Evolutionary conservation across 148 eudicot species (phyloP).

Genomic region (Agrostemma githago): DNA sequence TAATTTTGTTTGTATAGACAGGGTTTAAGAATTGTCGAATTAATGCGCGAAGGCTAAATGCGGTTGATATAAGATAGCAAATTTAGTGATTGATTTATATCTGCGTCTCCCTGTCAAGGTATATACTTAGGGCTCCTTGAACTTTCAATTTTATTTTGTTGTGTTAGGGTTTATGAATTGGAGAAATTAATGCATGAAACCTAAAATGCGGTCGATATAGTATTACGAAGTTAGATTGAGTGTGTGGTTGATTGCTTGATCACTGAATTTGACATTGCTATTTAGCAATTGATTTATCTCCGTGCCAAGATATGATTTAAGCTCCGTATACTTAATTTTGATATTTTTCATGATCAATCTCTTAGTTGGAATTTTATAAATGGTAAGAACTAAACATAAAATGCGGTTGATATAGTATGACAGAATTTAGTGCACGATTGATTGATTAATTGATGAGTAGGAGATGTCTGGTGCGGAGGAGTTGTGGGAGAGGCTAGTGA

Average conservation of each 20-base stretch:
- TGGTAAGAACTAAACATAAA: neutral
- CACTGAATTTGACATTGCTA: no score
- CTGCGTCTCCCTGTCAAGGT: no score
- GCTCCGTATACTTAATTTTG: neutral
- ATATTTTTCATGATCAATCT: neutral
- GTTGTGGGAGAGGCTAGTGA: slow-evolving; percentile 92
- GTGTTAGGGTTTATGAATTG: no score
- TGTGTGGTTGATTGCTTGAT: no score
- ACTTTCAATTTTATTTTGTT: no score
- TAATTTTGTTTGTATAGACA: neutral
- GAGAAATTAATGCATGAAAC: neutral
- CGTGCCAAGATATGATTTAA: no score
- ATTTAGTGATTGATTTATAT: no score
- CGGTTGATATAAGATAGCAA: no score
- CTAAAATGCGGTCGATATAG: neutral
- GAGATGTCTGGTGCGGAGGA: slow-evolving; percentile 90
- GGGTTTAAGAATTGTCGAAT: neutral
- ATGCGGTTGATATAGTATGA: neutral
- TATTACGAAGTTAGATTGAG: no score
- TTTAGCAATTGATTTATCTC: no score
- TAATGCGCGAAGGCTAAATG: no score
- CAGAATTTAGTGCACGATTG: neutral
- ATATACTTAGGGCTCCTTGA: no score
- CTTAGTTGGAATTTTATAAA: neutral
- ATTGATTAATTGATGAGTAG: slow-evolving; percentile 12